Evolutionary conservation across 129 eudicot genomes (phyloP), one percentile per base, ranked within the genome.

Genomic region (Tagetes patula): DNA sequence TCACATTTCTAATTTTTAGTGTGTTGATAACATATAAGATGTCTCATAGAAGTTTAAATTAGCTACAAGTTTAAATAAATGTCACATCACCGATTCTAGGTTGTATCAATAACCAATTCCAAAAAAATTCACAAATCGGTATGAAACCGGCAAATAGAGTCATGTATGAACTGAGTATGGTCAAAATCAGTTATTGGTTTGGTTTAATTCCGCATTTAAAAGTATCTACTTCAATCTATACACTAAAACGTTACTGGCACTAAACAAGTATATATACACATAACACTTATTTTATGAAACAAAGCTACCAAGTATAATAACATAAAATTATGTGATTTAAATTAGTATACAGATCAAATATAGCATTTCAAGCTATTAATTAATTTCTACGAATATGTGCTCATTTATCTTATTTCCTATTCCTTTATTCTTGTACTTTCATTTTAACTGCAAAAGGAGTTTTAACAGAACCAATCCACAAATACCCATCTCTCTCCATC

Each of bases 391-490:
- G 3, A 12, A 13, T 55, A 55, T 55, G 3, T 55, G 13, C 13
- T 6, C 36, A 55, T 30, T 8, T 55, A 8, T 14, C n/a, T 5
- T 58, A 2, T 60, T 11, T 11, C 7, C 5, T 34, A 12, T 32
- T 60, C 3, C 43, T 6, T 65, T 37, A 53, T 12, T 11, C 54
- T 36, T 56, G 7, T 32, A 80, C 7, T 56, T 71, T 80, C 36
- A 72, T 64, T 75, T 74, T 82, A 3, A 77, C 76, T 13, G 48
- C 78, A 82, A 74, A 84, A 11, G 84, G 68, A 73, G 49, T 82
- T 45, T 62, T 79, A 11, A 86, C 86, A 0, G 94, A 90, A 34
- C 94, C 96, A 71, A 90, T 79, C 96, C 87, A 83, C 79, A 90
- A 64, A 70, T 63, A n/a, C n/a, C 84, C 96, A 77, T 88, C 74